phyloP scores from a whole-genome alignment of 345 rosid species.

The Eutrema heterophyllum region DNA sequence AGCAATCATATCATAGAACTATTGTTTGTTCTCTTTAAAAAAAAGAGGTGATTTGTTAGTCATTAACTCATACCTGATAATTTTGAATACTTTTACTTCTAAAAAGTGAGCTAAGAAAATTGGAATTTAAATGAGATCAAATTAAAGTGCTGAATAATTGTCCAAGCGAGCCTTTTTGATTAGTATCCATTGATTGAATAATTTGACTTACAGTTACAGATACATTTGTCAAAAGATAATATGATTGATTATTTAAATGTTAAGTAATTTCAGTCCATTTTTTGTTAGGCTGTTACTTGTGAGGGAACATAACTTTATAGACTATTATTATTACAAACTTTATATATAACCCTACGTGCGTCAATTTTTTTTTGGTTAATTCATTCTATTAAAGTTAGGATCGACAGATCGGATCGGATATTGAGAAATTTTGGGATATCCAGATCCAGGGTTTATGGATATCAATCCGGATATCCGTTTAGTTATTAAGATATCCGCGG shows the following conservation, averaged over 20 bases:
- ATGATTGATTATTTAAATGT: neutral
- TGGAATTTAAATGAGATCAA: neutral
- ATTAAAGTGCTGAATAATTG: neutral
- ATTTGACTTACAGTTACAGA: neutral
- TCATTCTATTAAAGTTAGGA: neutral
- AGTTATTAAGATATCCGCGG: too few relatives aligned
- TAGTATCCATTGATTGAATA: neutral
- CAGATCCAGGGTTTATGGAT: too few relatives aligned
- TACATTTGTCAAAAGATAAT: conserved; percentile 8
- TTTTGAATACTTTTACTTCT: neutral
- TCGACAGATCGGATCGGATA: too few relatives aligned
- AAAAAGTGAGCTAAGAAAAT: neutral
- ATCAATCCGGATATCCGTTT: too few relatives aligned
- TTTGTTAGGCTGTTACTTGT: conserved; percentile 14
- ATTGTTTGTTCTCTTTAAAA: neutral
- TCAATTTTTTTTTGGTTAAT: neutral
- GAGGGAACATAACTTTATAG: conserved; percentile 23
- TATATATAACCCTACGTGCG: neutral
- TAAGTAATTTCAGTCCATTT: neutral
- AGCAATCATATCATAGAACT: neutral
- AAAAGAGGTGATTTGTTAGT: neutral
- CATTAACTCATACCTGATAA: neutral
- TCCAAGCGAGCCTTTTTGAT: neutral
- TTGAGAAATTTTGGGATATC: too few relatives aligned
- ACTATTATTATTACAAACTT: neutral